Percentiles rank a stretch among this genome's conserved stretches.
These are phyloP conservation scores for Pichia paraexigua DNA, from an alignment of 805 yeast genomes.

Conservation along the genomic window DNA sequence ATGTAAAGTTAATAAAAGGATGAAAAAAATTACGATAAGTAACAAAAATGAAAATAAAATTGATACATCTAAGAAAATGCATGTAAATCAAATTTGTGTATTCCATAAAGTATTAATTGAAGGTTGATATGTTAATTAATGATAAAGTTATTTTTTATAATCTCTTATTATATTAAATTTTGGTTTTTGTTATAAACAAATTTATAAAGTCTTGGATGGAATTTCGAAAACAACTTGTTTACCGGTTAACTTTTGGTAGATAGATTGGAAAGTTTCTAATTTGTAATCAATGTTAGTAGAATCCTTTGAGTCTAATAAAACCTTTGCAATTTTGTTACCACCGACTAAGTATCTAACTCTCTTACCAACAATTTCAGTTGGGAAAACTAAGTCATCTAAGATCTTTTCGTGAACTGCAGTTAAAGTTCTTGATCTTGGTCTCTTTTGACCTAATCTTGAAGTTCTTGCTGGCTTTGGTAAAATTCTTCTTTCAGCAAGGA, in stretches of 20 bases:
- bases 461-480: conserved; percentile 98
- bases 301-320: conserved; percentile 96
- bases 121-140: background rate
- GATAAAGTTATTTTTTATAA: background rate
- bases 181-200: conserved; percentile 8
- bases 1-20: background rate
- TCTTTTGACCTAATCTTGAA: conserved; percentile 91
- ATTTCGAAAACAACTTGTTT: conserved; percentile 98
- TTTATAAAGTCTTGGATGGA: conserved; percentile 47
- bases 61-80: background rate
- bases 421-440: conserved; percentile 99
- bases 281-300: conserved; percentile 95
- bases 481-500: conserved; percentile 99
- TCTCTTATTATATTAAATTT: conserved; percentile 4
- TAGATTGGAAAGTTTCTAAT: conserved; percentile 98
- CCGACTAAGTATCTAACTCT: conserved; percentile 98
- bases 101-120: background rate
- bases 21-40: background rate
- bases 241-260: conserved; percentile 98
- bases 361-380: conserved; percentile 98
- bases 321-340: conserved; percentile 97
- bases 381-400: conserved; percentile 99
- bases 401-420: conserved; percentile 97
- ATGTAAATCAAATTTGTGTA: background rate
- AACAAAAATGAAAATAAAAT: background rate